A percentile compares a stretch with the other conserved stretches of the same genome.
Conservation (phyloP, 768 basidiomycete species). For the Galerina marginata region DNA sequence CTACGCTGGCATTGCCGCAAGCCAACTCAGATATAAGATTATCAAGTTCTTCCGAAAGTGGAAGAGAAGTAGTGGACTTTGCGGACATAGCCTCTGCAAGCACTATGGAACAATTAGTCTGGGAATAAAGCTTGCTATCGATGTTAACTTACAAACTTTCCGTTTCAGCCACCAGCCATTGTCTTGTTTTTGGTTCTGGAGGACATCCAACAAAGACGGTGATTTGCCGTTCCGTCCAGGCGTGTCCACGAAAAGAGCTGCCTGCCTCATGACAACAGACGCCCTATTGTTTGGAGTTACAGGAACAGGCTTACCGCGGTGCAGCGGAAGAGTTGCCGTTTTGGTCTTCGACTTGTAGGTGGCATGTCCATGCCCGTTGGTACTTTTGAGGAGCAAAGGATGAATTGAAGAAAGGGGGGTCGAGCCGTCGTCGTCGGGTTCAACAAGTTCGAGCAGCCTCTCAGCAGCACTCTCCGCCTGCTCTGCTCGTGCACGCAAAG, state of each 20-base stretch:
- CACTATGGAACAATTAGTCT: conserved; percentile 34
- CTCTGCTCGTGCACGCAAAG: conserved; percentile 82
- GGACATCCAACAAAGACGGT: conserved; percentile 69
- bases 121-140: conserved; percentile 10
- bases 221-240: conserved; percentile 61
- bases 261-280: conserved; percentile 68
- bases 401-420: conserved; percentile 58
- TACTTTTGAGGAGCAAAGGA: conserved; percentile 54
- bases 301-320: conserved; percentile 45
- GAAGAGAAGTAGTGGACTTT: conserved; percentile 42
- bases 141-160: conserved; percentile 60
- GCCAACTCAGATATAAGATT: conserved; percentile 60
- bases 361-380: conserved; percentile 37
- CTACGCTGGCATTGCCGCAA: conserved; percentile 53
- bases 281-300: conserved; percentile 70
- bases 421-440: conserved; percentile 69
- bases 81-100: conserved; percentile 54
- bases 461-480: conserved; percentile 95
- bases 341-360: conserved; percentile 48
- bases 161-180: conserved; percentile 87
- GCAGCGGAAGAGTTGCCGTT: conserved; percentile 40
- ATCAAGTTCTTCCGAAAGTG: conserved; percentile 52
- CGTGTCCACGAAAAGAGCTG: conserved; percentile 83
- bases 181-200: conserved; percentile 71
- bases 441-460: conserved; percentile 83